Conservation (phyloP, 345 rosid species). For the Salix koriyanagi region DNA sequence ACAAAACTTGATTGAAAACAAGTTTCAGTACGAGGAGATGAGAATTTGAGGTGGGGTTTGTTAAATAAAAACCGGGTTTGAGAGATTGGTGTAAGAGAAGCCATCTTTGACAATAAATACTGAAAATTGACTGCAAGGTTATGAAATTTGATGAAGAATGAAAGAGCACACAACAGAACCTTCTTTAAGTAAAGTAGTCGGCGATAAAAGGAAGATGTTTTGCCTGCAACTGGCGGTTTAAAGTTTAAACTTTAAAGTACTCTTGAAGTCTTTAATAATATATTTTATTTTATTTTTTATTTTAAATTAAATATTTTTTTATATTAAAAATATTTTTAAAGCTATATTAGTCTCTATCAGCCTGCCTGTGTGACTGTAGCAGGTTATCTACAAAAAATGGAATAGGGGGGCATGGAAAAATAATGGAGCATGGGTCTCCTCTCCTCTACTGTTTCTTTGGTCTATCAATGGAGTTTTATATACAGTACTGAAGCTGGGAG, state of each 20-base stretch:
- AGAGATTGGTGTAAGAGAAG: conserved; percentile 51
- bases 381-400: too few species aligned
- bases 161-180: conserved; percentile 28
- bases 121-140: not conserved
- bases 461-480: not conserved
- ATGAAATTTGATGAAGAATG: not conserved
- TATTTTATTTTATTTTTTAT: too few species aligned
- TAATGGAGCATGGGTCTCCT: not conserved
- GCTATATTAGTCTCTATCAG: too few species aligned
- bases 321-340: too few species aligned
- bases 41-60: conserved; percentile 33
- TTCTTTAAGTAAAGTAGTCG: conserved; percentile 1
- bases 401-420: not conserved
- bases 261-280: conserved; percentile 1
- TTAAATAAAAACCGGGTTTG: conserved; percentile 40
- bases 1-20: conserved; percentile 31
- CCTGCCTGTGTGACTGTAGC: not conserved
- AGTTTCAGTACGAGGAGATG: not conserved
- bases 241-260: not conserved
- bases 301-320: too few species aligned
- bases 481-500: not conserved
- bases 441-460: not conserved
- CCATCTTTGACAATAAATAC: conserved; percentile 34
- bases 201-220: not conserved
- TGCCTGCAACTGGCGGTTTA: conserved; percentile 27